Evolutionary conservation across 1,284 basidiomycete species (phyloP).

Genomic region (Tylopilus orsonianus): DNA sequence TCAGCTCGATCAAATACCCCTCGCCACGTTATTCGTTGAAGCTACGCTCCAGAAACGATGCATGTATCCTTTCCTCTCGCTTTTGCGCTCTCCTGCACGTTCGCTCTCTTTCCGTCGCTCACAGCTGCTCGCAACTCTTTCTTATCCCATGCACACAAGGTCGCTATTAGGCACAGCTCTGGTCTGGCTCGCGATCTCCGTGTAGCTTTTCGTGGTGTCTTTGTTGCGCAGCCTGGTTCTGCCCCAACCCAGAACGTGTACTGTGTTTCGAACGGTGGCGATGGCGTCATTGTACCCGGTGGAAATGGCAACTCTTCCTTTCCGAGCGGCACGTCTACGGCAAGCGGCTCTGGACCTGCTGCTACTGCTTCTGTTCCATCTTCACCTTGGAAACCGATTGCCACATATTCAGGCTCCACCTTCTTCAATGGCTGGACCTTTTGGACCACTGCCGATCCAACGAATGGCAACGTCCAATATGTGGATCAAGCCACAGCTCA

Average conservation of each 20-base stretch:
- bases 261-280: conserved; percentile 31
- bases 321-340: conserved; percentile 21
- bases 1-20: conserved; percentile 8
- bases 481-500: conserved; percentile 53
- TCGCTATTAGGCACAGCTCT: conserved; percentile 50
- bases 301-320: conserved; percentile 19
- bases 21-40: conserved; percentile 8
- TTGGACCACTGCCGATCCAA: conserved; percentile 73
- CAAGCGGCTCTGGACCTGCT: conserved; percentile 19
- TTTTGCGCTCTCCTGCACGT: conserved; percentile 28
- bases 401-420: conserved; percentile 48
- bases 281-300: conserved; percentile 25
- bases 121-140: conserved; percentile 23
- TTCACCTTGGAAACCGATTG: conserved; percentile 38
- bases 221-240: conserved; percentile 37
- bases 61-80: conserved; percentile 37
- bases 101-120: conserved; percentile 21
- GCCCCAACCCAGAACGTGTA: conserved; percentile 28
- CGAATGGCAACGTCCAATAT: conserved; percentile 68
- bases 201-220: conserved; percentile 53
- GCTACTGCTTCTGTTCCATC: conserved; percentile 23
- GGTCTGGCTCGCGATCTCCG: conserved; percentile 67
- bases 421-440: conserved; percentile 87
- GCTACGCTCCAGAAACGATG: conserved; percentile 16
- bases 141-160: conserved; percentile 40